Percentiles rank a stretch among this genome's conserved stretches.
Evolutionary conservation across 768 basidiomycete genomes (phyloP).

Genomic region (Lactarius hengduanensis): DNA sequence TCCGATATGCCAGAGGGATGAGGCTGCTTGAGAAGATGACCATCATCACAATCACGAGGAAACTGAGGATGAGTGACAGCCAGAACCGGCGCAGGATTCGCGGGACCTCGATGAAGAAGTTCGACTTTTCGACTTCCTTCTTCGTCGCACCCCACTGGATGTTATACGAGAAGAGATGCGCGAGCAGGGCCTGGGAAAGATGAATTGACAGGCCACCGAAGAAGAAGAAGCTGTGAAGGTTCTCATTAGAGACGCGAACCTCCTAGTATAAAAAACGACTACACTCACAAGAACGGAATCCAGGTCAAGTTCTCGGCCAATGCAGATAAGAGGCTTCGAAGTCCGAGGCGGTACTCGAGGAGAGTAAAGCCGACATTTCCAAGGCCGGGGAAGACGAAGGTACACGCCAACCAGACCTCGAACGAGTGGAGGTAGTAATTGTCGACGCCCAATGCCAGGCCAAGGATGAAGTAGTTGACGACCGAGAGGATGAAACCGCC

Average conservation of each 20-base stretch:
- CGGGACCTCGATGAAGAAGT: slow-evolving; percentile 90
- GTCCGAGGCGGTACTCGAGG: slow-evolving; percentile 66
- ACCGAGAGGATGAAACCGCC: slow-evolving; percentile 59
- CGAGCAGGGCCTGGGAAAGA: slow-evolving; percentile 50
- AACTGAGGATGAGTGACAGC: slow-evolving; percentile 55
- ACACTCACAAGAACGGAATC: slow-evolving; percentile 74
- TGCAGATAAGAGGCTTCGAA: slow-evolving; percentile 49
- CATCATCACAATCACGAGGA: slow-evolving; percentile 51
- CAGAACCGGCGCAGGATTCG: slow-evolving; percentile 80
- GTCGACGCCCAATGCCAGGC: slow-evolving; percentile 58
- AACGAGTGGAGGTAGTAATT: slow-evolving; percentile 71
- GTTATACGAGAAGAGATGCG: slow-evolving; percentile 59
- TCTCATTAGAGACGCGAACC: neutral
- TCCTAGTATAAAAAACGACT: slow-evolving; percentile 26
- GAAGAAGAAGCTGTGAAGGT: slow-evolving; percentile 45
- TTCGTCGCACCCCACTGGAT: slow-evolving; percentile 58
- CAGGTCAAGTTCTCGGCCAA: slow-evolving; percentile 59
- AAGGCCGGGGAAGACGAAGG: slow-evolving; percentile 64
- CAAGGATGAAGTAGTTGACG: slow-evolving; percentile 70
- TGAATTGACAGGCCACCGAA: slow-evolving; percentile 58
- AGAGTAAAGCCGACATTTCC: slow-evolving; percentile 69
- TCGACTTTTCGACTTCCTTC: slow-evolving; percentile 85
- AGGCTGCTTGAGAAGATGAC: slow-evolving; percentile 50
- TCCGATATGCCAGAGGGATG: slow-evolving; percentile 62
- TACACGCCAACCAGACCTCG: slow-evolving; percentile 73